A percentile compares a stretch with the other conserved stretches of the same genome.
These are phyloP conservation scores for Lentinus tigrinus DNA, from an alignment of 768 basidiomycete species.

Conservation along the genomic window DNA sequence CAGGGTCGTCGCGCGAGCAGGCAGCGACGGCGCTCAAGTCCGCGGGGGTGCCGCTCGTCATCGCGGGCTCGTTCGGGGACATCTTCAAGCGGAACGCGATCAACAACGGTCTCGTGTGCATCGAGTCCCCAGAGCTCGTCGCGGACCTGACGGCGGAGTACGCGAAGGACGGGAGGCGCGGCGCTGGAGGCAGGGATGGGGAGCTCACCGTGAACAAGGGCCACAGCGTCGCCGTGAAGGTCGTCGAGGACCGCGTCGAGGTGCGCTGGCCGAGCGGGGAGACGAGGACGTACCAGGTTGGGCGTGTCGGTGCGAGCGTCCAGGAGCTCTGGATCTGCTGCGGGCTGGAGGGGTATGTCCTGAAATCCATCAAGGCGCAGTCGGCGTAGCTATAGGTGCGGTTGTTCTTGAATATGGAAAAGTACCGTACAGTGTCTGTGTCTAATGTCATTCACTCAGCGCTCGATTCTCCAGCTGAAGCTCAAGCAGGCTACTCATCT, in stretches of 20 bases:
- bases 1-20: constrained; percentile 97
- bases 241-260: constrained; percentile 46
- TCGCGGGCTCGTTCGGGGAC: constrained; percentile 98
- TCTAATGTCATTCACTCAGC: too few relatives aligned
- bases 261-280: constrained; percentile 38
- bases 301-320: constrained; percentile 87
- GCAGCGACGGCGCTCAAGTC: constrained; percentile 96
- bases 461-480: too few relatives aligned
- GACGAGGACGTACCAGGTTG: constrained; percentile 57
- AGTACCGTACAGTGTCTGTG: neutral
- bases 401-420: neutral
- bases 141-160: constrained; percentile 75
- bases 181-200: constrained; percentile 76
- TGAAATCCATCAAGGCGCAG: constrained; percentile 57
- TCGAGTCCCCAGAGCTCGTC: constrained; percentile 90
- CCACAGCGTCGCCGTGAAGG: constrained; percentile 56
- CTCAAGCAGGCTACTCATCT: too few relatives aligned
- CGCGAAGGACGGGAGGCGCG: constrained; percentile 71
- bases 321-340: constrained; percentile 98
- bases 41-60: constrained; percentile 87
- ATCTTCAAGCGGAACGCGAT: constrained; percentile 99
- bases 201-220: constrained; percentile 82
- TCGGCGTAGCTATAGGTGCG: neutral
- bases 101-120: constrained; percentile 95
- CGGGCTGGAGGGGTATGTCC: constrained; percentile 88